Conservation (phyloP, 345 rosid genomes). For the Bruguiera gymnorhiza region DNA sequence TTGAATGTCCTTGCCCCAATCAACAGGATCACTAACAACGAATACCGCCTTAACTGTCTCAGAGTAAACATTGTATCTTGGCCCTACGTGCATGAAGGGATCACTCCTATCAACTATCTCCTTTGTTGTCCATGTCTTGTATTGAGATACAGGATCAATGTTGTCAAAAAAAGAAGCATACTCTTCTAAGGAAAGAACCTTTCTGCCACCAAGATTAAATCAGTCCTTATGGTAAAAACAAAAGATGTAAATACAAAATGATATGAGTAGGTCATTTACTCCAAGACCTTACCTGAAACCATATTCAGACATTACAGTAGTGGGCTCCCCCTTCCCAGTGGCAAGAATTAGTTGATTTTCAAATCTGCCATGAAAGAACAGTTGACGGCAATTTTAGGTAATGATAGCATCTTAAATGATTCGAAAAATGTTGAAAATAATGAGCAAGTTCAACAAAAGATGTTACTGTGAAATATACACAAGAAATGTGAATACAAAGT, state of each 20-base stretch:
- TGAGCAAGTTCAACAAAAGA: no score
- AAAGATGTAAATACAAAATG: conserved; percentile 5
- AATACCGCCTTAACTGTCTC: conserved; percentile 41
- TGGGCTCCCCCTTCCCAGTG: conserved; percentile 54
- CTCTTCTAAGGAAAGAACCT: conserved; percentile 46
- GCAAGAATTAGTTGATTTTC: conserved; percentile 47
- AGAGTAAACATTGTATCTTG: conserved; percentile 25
- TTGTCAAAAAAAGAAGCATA: conserved; percentile 40
- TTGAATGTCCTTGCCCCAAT: conserved; percentile 59
- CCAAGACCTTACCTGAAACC: conserved; percentile 44
- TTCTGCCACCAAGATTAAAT: conserved; percentile 31
- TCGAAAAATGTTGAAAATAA: background rate
- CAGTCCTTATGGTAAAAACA: background rate
- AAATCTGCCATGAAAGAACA: conserved; percentile 23
- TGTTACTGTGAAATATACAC: background rate
- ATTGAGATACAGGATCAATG: conserved; percentile 47
- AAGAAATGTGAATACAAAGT: background rate
- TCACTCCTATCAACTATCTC: conserved; percentile 11
- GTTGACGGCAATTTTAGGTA: background rate
- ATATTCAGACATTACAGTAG: conserved; percentile 47
- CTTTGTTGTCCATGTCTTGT: conserved; percentile 38
- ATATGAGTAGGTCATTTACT: background rate
- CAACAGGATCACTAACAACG: conserved; percentile 48
- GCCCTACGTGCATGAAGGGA: background rate
- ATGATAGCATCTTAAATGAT: background rate